Percentiles rank a stretch among this genome's conserved stretches.
phyloP scores from a whole-genome alignment of 2,329 filamentous ascomycete genomes.

The Alternaria burnsii region DNA sequence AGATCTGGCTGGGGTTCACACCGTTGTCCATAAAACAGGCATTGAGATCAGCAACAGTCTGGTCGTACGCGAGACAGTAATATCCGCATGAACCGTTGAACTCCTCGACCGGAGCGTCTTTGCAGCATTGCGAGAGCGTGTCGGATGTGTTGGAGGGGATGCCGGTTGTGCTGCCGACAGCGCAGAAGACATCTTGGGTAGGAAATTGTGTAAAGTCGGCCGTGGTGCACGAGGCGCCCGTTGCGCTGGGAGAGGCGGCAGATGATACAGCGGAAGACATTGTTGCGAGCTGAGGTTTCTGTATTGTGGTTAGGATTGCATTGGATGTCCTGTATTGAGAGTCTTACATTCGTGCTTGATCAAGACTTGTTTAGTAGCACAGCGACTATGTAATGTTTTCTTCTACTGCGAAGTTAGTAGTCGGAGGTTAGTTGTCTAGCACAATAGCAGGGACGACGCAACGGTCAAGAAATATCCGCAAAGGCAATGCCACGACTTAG shows the following conservation, averaged over 20 bases:
- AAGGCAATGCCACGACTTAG: constrained; percentile 2
- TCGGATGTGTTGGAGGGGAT: constrained; percentile 37
- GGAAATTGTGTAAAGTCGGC: constrained; percentile 39
- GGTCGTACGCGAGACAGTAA: constrained; percentile 41
- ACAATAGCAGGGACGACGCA: not conserved
- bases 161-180: constrained; percentile 33
- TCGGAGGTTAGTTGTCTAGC: not conserved
- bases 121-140: constrained; percentile 43
- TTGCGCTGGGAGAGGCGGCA: constrained; percentile 26
- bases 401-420: not conserved
- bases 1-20: constrained; percentile 30
- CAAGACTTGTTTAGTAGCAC: not conserved
- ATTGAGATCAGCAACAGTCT: constrained; percentile 37
- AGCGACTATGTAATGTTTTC: not conserved
- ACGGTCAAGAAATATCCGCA: constrained; percentile 7
- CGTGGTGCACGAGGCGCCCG: constrained; percentile 32
- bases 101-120: constrained; percentile 39
- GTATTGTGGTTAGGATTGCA: not conserved
- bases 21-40: constrained; percentile 41
- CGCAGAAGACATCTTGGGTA: constrained; percentile 39
- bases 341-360: not conserved
- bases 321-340: not conserved
- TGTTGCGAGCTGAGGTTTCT: not conserved
- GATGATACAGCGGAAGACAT: constrained; percentile 34
- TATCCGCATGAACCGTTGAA: constrained; percentile 42